Evolutionary conservation across 1,284 basidiomycete genomes (phyloP), one percentile per base, ranked within the genome.

Genomic region (Tremellales sp.): DNA sequence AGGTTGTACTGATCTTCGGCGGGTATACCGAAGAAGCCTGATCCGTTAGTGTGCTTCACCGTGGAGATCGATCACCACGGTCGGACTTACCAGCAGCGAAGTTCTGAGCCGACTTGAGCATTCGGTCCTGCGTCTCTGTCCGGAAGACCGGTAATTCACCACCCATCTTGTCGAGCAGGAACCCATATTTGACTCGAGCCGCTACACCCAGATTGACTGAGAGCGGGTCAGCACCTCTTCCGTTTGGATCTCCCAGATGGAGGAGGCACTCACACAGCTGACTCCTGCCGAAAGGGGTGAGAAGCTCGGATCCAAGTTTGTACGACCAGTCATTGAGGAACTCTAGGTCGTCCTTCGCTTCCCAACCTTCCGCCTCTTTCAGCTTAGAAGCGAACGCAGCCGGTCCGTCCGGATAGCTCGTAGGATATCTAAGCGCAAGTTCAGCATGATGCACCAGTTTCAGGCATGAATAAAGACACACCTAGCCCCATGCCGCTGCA

Each of bases 301-400:
- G 65, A 11, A 79, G 57, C 56, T 78, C 78, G 1, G 71, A 67
- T 17, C 78, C 78, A 5, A 80, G 65, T 48, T 70, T 54, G 57
- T 77, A 78, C 22, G 59, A 61, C 77, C 77, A 79, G 17, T 68
- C 57, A 57, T 78, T 77, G 43, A 79, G 50, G 65, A 79, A 79
- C 2, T 56, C 44, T 22, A 79, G 62, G 7, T 67, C 64, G 4
- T 74, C 78, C 2, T 36, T 56, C 2, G 67, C 68, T 26, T 57
- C 67, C 58, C 61, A 70, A 10, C 60, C 59, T 40, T 51, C 52
- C 7, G 54, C 49, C 6, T 21, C 19, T 40, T 54, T 54, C 33
- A 75, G 50, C 15, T 65, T 54, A 4, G 52, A 44, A 0, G 60
- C 66, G 23, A 75, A 48, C 4, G 59, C 61, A 1, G 50, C 61